A percentile compares a stretch with the other conserved stretches of the same genome.
phyloP scores from a whole-genome alignment of 2,329 filamentous ascomycete genomes.

The Colletotrichum sp. region DNA sequence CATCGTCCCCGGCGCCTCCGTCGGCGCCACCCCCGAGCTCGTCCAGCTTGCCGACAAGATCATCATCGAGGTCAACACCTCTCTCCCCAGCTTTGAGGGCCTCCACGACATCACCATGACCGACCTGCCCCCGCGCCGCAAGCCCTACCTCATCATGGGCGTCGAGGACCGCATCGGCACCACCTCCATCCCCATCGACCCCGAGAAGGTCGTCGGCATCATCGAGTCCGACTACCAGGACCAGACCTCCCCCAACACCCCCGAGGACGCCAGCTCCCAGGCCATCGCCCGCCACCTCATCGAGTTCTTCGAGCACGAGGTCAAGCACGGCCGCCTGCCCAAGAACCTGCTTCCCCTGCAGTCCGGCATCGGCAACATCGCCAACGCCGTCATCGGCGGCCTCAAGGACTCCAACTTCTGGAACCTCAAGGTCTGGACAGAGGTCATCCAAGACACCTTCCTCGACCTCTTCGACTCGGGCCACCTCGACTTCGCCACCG shows the following conservation, averaged over 20 bases:
- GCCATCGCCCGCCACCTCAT: slow-evolving; percentile 82
- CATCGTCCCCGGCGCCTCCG: slow-evolving; percentile 85
- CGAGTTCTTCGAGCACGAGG: slow-evolving; percentile 85
- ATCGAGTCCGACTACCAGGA: slow-evolving; percentile 87
- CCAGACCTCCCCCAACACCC: slow-evolving; percentile 73
- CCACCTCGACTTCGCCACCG: slow-evolving; percentile 87
- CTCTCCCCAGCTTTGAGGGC: slow-evolving; percentile 83
- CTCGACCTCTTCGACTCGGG: slow-evolving; percentile 90
- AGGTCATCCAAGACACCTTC: slow-evolving; percentile 92
- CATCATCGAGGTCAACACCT: slow-evolving; percentile 91
- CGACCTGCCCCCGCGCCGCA: slow-evolving; percentile 80
- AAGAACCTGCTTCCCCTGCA: slow-evolving; percentile 80
- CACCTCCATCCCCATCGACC: slow-evolving; percentile 81
- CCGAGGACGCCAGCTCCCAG: slow-evolving; percentile 74
- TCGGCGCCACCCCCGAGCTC: slow-evolving; percentile 84
- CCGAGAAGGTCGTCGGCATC: slow-evolving; percentile 83
- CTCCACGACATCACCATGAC: slow-evolving; percentile 91
- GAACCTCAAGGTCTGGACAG: slow-evolving; percentile 91
- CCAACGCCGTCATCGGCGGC: slow-evolving; percentile 88
- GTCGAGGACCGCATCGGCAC: slow-evolving; percentile 88
- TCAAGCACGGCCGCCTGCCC: slow-evolving; percentile 77
- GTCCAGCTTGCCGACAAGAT: slow-evolving; percentile 91
- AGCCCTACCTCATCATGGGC: slow-evolving; percentile 85
- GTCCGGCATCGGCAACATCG: slow-evolving; percentile 91
- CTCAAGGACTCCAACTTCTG: slow-evolving; percentile 82